Conservation (phyloP, 441 rosid species). For the Adansonia madagascariensis region DNA sequence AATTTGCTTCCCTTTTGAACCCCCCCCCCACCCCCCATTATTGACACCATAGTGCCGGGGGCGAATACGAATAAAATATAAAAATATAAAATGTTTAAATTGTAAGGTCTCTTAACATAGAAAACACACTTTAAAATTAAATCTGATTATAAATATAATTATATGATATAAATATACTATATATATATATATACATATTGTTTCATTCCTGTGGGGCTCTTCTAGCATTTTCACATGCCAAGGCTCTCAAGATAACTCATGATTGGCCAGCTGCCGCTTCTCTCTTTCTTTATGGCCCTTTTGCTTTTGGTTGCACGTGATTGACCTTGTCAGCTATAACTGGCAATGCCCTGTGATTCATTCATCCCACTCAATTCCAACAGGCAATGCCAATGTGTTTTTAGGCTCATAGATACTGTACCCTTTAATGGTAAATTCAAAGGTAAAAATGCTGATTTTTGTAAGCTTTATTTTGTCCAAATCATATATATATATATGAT, state of each 20-base stretch:
- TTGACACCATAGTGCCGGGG: background rate
- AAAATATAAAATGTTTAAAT: background rate
- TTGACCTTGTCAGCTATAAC: constrained; percentile 18
- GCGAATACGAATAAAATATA: background rate
- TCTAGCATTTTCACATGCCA: background rate
- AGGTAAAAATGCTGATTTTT: background rate
- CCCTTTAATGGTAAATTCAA: background rate
- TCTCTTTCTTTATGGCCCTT: background rate
- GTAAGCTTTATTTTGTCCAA: background rate
- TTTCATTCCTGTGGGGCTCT: background rate
- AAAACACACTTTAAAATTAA: too few relatives aligned
- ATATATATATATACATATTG: background rate
- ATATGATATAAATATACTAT: background rate
- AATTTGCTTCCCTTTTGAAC: constrained; percentile 7
- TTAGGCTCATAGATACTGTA: background rate
- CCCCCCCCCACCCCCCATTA: background rate
- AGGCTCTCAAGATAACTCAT: background rate
- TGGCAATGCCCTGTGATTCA: background rate
- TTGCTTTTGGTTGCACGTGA: constrained; percentile 4
- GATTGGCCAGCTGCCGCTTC: constrained; percentile 35
- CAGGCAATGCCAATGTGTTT: background rate
- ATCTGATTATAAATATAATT: too few relatives aligned
- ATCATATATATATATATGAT: too few relatives aligned
- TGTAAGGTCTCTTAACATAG: too few relatives aligned
- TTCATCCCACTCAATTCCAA: background rate